Conservation (phyloP, 129 eudicot genomes). For the Flaveria brownii region DNA sequence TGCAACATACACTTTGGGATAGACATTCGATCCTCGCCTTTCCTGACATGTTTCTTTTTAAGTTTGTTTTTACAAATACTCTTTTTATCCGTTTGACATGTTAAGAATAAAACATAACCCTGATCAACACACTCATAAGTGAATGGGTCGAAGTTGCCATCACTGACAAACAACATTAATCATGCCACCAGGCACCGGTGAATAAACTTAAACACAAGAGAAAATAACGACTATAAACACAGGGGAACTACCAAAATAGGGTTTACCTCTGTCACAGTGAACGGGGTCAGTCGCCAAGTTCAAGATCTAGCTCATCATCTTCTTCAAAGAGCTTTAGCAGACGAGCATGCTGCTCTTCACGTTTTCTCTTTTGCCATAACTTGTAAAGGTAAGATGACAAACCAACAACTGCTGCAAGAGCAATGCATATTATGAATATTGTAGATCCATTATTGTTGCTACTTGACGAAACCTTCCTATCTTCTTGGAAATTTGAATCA, state of each 20-base stretch:
- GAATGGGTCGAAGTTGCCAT: not conserved
- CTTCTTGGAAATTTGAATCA: constrained; percentile 51
- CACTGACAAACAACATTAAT: not conserved
- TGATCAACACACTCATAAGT: not conserved
- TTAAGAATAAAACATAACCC: not conserved
- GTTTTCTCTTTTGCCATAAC: constrained; percentile 89
- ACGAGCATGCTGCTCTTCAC: constrained; percentile 90
- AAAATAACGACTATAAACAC: not conserved
- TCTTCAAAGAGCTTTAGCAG: constrained; percentile 90
- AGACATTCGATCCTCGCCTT: not conserved
- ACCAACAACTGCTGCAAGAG: constrained; percentile 46
- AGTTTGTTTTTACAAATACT: not conserved
- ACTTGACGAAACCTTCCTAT: constrained; percentile 40
- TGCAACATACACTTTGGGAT: not conserved
- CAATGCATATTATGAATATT: constrained; percentile 52
- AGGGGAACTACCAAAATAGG: constrained; percentile 3
- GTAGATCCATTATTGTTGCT: constrained; percentile 52
- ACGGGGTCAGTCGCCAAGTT: constrained; percentile 63
- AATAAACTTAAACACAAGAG: not conserved
- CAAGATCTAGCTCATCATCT: constrained; percentile 91
- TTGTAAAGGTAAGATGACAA: constrained; percentile 69
- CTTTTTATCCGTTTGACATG: not conserved
- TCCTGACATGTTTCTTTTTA: not conserved
- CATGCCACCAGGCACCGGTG: not conserved
- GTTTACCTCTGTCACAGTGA: constrained; percentile 21